phyloP scores from a whole-genome alignment of 441 rosid species.

The Geranium incanum region DNA sequence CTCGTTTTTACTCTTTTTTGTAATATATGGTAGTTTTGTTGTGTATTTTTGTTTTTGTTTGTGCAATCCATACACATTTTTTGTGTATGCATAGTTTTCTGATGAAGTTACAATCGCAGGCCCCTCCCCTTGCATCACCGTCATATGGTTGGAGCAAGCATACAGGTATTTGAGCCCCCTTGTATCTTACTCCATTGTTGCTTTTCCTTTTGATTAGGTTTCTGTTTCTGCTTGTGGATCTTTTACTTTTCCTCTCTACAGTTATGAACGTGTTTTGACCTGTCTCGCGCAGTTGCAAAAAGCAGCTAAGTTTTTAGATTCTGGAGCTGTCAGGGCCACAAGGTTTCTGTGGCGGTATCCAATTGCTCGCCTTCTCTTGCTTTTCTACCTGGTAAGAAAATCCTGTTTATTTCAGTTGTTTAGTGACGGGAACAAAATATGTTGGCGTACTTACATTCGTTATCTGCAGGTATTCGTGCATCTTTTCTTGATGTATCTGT shows the following conservation, averaged over 20 bases:
- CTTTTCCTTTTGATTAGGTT: constrained; percentile 3
- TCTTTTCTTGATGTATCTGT: constrained; percentile 89
- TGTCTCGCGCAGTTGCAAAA: constrained; percentile 62
- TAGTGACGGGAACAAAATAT: constrained; percentile 1
- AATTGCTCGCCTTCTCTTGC: constrained; percentile 67
- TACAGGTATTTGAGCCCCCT: constrained; percentile 44
- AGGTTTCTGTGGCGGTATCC: constrained; percentile 97
- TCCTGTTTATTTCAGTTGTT: constrained; percentile 14
- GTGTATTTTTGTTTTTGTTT: background rate
- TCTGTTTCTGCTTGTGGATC: background rate
- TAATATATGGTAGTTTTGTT: background rate
- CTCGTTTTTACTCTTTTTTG: background rate
- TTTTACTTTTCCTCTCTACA: constrained; percentile 5
- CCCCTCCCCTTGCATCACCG: constrained; percentile 91
- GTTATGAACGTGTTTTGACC: constrained; percentile 15
- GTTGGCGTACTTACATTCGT: constrained; percentile 17
- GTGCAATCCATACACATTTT: background rate
- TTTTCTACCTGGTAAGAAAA: constrained; percentile 72
- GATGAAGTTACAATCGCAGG: constrained; percentile 41
- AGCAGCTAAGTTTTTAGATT: constrained; percentile 82
- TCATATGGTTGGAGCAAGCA: constrained; percentile 73
- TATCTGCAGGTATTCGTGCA: constrained; percentile 85
- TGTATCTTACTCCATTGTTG: constrained; percentile 13
- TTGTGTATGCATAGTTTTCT: constrained; percentile 13
- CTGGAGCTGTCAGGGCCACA: constrained; percentile 94